Evolutionary conservation across 139 green algal species (phyloP).

Genomic region (Chlorella sorokiniana): DNA sequence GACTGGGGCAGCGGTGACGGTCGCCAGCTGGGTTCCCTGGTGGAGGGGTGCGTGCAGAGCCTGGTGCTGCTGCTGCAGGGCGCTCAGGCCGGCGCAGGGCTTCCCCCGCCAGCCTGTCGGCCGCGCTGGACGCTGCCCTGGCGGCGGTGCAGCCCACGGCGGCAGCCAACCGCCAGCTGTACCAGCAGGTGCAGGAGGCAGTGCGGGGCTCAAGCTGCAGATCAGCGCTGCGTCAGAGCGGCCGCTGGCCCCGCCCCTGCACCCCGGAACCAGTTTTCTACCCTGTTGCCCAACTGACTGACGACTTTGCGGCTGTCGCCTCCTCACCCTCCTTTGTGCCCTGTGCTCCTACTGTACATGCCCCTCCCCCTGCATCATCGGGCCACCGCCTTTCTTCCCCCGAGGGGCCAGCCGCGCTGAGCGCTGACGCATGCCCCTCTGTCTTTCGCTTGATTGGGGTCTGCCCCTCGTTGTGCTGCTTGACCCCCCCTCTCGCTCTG

Average conservation of each 20-base stretch:
- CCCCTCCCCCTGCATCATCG: too few relatives aligned
- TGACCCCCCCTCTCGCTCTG: too few relatives aligned
- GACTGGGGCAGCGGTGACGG: neutral
- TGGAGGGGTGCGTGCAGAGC: conserved; percentile 33
- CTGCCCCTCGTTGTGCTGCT: neutral
- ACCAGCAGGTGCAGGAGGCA: conserved; percentile 5
- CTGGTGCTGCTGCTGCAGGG: conserved; percentile 42
- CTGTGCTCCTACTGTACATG: neutral
- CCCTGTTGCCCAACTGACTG: neutral
- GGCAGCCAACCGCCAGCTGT: conserved; percentile 3
- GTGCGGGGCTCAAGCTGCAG: conserved; percentile 24
- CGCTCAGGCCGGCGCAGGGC: neutral
- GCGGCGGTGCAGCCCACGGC: neutral
- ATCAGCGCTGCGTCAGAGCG: neutral
- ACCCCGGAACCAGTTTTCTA: too few relatives aligned
- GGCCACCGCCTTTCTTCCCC: too few relatives aligned
- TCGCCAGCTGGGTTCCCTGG: conserved; percentile 14
- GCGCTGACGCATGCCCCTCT: neutral
- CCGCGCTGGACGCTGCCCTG: conserved; percentile 22
- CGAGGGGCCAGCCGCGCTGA: too few relatives aligned
- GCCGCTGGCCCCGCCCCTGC: neutral
- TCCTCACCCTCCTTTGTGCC: neutral
- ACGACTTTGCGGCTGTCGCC: too few relatives aligned
- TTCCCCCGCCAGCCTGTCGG: conserved; percentile 2
- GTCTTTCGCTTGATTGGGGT: neutral